Evolutionary conservation across 371 early-diverging fungal genomes (phyloP).

Genomic region (Mortierella sp.): DNA sequence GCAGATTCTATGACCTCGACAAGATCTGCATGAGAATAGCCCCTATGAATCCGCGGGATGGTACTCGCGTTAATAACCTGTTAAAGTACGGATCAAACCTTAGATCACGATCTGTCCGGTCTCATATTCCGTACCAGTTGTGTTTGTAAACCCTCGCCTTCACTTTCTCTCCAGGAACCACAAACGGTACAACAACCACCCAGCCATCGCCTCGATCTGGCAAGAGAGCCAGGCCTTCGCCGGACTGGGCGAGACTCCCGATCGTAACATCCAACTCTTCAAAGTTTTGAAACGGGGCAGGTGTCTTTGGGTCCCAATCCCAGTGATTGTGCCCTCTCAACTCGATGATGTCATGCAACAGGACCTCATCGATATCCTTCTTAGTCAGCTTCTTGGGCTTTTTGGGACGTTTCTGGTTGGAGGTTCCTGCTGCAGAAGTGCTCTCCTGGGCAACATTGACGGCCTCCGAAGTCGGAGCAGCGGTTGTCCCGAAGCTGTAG

Average conservation of each 20-base stretch:
- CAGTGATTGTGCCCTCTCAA: slow-evolving; percentile 49
- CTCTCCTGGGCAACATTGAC: not conserved
- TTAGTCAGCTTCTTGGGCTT: slow-evolving; percentile 48
- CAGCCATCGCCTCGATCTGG: slow-evolving; percentile 57
- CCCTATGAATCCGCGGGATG: slow-evolving; percentile 24
- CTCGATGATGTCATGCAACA: slow-evolving; percentile 52
- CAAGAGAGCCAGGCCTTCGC: slow-evolving; percentile 46
- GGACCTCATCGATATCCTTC: slow-evolving; percentile 53
- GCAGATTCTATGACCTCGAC: slow-evolving; percentile 58
- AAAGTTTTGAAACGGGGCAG: slow-evolving; percentile 53
- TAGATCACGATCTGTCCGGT: not conserved
- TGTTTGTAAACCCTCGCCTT: slow-evolving; percentile 59
- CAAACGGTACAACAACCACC: slow-evolving; percentile 65
- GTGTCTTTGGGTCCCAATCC: slow-evolving; percentile 51
- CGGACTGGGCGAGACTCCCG: slow-evolving; percentile 46
- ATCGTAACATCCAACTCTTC: slow-evolving; percentile 51
- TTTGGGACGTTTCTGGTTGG: slow-evolving; percentile 23
- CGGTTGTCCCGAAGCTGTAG: not conserved
- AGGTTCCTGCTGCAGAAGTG: not conserved
- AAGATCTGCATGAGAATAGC: slow-evolving; percentile 69
- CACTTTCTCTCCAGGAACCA: slow-evolving; percentile 61
- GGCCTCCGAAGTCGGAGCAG: not conserved
- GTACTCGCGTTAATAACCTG: too few species aligned
- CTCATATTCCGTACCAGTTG: slow-evolving; percentile 41
- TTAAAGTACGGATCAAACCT: too few species aligned